These are phyloP conservation scores for Hygrocybe coccinea DNA, from an alignment of 768 basidiomycete species.

Conservation along the genomic window DNA sequence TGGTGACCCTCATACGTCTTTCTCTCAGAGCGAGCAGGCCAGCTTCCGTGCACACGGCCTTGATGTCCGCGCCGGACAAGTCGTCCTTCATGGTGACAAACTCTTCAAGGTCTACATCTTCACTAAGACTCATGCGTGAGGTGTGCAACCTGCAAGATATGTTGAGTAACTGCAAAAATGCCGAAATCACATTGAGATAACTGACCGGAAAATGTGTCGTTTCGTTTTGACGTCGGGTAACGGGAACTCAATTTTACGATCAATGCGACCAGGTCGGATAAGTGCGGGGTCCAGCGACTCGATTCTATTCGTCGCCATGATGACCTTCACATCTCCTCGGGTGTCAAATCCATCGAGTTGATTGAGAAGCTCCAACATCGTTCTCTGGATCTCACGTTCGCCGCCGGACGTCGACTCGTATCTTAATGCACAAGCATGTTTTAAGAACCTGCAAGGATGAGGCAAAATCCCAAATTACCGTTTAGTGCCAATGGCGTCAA, in stretches of 20 bases:
- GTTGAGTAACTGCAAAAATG: conserved; percentile 9
- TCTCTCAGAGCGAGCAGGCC: conserved; percentile 92
- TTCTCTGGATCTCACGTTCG: conserved; percentile 98
- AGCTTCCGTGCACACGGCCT: conserved; percentile 98
- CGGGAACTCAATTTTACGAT: conserved; percentile 98
- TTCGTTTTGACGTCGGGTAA: conserved; percentile 98
- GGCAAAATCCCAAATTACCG: conserved; percentile 48
- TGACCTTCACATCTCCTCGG: conserved; percentile 98
- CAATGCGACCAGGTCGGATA: conserved; percentile 96
- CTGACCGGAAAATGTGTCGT: conserved; percentile 92
- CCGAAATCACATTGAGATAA: neutral
- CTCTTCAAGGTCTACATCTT: conserved; percentile 93
- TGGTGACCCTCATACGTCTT: conserved; percentile 89
- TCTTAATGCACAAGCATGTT: no score
- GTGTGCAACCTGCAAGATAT: conserved; percentile 67
- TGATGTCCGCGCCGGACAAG: conserved; percentile 95
- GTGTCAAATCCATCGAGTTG: conserved; percentile 99
- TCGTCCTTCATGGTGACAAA: conserved; percentile 95
- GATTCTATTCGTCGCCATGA: conserved; percentile 99
- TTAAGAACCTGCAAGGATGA: conserved; percentile 8
- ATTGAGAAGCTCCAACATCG: conserved; percentile 97
- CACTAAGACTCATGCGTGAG: conserved; percentile 83
- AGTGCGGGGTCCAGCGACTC: conserved; percentile 96
- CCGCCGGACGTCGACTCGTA: conserved; percentile 99
- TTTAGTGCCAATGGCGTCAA: conserved; percentile 97